Conservation (phyloP, 2,329 filamentous ascomycete genomes). For the Talaromyces sp. region DNA sequence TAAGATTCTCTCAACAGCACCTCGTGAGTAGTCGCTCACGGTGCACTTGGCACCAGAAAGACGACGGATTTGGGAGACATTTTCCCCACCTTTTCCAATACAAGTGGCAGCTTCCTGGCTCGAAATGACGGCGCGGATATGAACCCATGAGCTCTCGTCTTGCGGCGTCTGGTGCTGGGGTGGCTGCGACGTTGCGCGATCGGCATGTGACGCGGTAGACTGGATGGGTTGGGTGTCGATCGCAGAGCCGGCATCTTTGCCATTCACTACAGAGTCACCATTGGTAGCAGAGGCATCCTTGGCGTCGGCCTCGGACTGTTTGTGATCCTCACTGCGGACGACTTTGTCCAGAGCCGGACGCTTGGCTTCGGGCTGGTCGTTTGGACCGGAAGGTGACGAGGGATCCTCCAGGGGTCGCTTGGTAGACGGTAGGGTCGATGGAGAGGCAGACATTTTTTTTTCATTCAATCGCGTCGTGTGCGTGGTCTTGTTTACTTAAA, state of each 20-base stretch:
- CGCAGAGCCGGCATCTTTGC: slow-evolving; percentile 44
- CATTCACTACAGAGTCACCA: slow-evolving; percentile 63
- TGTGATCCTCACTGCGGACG: slow-evolving; percentile 59
- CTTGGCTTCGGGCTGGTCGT: slow-evolving; percentile 95
- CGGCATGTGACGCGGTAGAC: slow-evolving; percentile 54
- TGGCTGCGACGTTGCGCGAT: slow-evolving; percentile 44
- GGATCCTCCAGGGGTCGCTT: slow-evolving; percentile 97
- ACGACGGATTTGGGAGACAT: slow-evolving; percentile 93
- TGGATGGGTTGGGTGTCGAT: slow-evolving; percentile 58
- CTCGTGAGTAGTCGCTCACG: slow-evolving; percentile 95
- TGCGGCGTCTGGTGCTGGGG: slow-evolving; percentile 52
- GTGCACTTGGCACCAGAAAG: slow-evolving; percentile 97
- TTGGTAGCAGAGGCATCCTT: slow-evolving; percentile 37
- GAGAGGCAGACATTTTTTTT: slow-evolving; percentile 67
- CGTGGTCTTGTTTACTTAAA: slow-evolving; percentile 32
- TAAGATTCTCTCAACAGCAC: slow-evolving; percentile 93
- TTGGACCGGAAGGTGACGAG: slow-evolving; percentile 85
- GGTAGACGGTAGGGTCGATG: slow-evolving; percentile 47
- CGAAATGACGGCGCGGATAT: slow-evolving; percentile 93
- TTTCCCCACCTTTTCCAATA: slow-evolving; percentile 98
- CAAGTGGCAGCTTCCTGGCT: slow-evolving; percentile 96
- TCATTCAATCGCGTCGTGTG: slow-evolving; percentile 25
- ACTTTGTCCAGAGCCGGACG: slow-evolving; percentile 93
- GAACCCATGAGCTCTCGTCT: slow-evolving; percentile 94
- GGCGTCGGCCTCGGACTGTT: slow-evolving; percentile 43